Conservation (phyloP, 208 protist genomes). For the Kentomonas sorsogonicus region DNA sequence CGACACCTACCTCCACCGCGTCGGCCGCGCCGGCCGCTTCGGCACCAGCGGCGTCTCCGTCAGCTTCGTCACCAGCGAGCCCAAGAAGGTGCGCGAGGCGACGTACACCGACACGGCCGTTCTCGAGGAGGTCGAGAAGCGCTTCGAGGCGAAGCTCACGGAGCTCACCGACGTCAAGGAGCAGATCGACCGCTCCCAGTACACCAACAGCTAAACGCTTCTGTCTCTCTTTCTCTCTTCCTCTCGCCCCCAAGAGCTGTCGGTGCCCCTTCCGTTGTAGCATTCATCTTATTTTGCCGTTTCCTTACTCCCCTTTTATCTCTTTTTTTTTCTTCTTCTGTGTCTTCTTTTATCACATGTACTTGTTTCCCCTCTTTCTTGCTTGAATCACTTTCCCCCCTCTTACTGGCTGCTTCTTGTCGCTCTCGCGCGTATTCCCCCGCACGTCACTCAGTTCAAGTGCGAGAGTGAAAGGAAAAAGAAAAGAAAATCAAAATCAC, state of each 20-base stretch:
- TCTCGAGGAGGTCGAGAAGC: slow-evolving; percentile 95
- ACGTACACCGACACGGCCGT: slow-evolving; percentile 87
- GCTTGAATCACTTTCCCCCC: slow-evolving; percentile 2
- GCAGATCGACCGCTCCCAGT: slow-evolving; percentile 87
- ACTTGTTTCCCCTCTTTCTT: neutral
- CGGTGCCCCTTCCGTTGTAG: neutral
- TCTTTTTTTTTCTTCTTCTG: slow-evolving; percentile 9
- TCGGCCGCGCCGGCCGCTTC: slow-evolving; percentile 96
- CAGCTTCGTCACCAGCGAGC: slow-evolving; percentile 95
- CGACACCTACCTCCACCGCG: slow-evolving; percentile 98
- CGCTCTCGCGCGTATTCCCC: no score
- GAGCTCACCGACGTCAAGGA: slow-evolving; percentile 92
- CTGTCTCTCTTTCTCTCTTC: slow-evolving; percentile 1
- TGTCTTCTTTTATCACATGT: neutral
- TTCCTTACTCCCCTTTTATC: neutral
- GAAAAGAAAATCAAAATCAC: no score
- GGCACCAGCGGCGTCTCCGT: slow-evolving; percentile 99
- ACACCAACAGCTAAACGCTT: slow-evolving; percentile 79
- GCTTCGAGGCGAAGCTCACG: slow-evolving; percentile 97
- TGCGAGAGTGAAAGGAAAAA: no score
- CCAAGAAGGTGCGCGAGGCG: slow-evolving; percentile 89
- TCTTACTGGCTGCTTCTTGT: no score
- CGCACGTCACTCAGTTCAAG: no score
- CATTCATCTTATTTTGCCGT: neutral
- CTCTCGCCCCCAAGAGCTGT: no score